These are phyloP conservation scores for Zygotorulaspora florentina DNA, from an alignment of 805 yeast species.

Conservation along the genomic window DNA sequence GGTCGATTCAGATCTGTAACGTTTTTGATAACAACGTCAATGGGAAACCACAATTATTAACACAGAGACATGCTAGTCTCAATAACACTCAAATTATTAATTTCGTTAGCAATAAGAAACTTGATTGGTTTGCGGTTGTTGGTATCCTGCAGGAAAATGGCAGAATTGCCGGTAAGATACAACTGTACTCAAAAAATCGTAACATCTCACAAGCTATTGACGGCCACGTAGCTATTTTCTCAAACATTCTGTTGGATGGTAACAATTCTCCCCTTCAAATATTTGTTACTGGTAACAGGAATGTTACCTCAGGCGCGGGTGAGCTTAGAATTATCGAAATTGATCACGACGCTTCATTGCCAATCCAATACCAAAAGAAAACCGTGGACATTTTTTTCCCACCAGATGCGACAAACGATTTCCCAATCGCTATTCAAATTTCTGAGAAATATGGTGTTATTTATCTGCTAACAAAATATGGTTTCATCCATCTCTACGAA, in stretches of 20 bases:
- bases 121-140: slow-evolving; percentile 90
- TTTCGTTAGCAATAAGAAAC: slow-evolving; percentile 72
- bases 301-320: slow-evolving; percentile 69
- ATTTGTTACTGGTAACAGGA: slow-evolving; percentile 89
- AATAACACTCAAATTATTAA: slow-evolving; percentile 84
- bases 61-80: slow-evolving; percentile 79
- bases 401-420: slow-evolving; percentile 91
- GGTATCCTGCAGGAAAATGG: slow-evolving; percentile 95
- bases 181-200: slow-evolving; percentile 81
- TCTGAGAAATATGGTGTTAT: slow-evolving; percentile 81
- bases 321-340: slow-evolving; percentile 91
- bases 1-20: slow-evolving; percentile 74
- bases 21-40: slow-evolving; percentile 74
- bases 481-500: slow-evolving; percentile 94
- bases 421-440: slow-evolving; percentile 89
- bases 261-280: slow-evolving; percentile 73
- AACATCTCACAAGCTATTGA: slow-evolving; percentile 94
- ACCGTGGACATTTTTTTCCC: slow-evolving; percentile 93
- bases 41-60: slow-evolving; percentile 72
- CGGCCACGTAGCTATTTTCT: slow-evolving; percentile 94
- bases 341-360: slow-evolving; percentile 82
- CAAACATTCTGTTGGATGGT: slow-evolving; percentile 68
- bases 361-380: slow-evolving; percentile 75
- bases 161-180: slow-evolving; percentile 93
- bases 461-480: slow-evolving; percentile 89